A percentile compares a stretch with the other conserved stretches of the same genome.
Evolutionary conservation across 1,284 basidiomycete species (phyloP).

Genomic region (Rhodotorula sp.): DNA sequence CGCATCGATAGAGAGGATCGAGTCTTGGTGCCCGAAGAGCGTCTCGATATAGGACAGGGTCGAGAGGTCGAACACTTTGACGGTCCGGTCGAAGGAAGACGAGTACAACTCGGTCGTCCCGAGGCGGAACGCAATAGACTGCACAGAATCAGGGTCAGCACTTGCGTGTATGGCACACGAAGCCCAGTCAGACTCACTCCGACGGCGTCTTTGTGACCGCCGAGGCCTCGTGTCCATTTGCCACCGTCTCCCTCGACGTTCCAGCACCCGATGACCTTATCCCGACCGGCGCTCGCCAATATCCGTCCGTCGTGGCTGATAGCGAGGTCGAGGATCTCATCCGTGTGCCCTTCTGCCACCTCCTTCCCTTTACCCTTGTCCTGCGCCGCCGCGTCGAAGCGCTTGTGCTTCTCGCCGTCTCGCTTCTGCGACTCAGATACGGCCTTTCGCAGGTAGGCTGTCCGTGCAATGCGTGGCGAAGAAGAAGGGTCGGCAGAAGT

Average conservation of each 20-base stretch:
- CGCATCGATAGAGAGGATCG: constrained; percentile 71
- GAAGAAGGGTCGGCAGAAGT: not conserved
- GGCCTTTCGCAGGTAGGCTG: constrained; percentile 31
- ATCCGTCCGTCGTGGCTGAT: constrained; percentile 80
- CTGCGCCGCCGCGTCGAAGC: constrained; percentile 46
- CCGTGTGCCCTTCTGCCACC: constrained; percentile 66
- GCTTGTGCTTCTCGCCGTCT: constrained; percentile 22
- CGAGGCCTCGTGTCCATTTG: constrained; percentile 73
- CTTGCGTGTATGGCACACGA: constrained; percentile 11
- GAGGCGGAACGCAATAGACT: constrained; percentile 78
- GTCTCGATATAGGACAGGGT: constrained; percentile 93
- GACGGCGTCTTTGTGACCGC: constrained; percentile 80
- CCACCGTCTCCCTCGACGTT: constrained; percentile 61
- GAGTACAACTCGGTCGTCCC: constrained; percentile 81
- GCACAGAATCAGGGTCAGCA: too few relatives aligned
- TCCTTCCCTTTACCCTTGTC: constrained; percentile 61
- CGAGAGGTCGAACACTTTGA: constrained; percentile 84
- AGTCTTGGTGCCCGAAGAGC: constrained; percentile 95
- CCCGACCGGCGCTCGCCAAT: constrained; percentile 81
- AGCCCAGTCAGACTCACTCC: constrained; percentile 59
- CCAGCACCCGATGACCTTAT: constrained; percentile 79
- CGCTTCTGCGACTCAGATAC: constrained; percentile 17
- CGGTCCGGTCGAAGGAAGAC: constrained; percentile 82
- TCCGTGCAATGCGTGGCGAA: constrained; percentile 29
- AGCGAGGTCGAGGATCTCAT: constrained; percentile 78